A percentile compares a stretch with the other conserved stretches of the same genome.
Conservation (phyloP, 179 eudicot species). For the Heliamphora pulchella region DNA sequence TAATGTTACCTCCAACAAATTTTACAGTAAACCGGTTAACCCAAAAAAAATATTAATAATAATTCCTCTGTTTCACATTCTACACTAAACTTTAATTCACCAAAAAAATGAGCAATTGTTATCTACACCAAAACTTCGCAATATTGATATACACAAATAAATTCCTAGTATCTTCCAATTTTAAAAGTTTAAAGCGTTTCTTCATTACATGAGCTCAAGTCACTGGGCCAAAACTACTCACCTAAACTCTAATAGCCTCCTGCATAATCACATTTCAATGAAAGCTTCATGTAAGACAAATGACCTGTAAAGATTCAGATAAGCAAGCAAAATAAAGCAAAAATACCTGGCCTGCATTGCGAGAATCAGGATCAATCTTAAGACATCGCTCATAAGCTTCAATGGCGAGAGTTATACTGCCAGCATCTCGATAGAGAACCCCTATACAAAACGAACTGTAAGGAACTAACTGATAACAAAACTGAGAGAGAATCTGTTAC, state of each 20-base stretch:
- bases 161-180: too few relatives aligned
- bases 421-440: slow-evolving; percentile 97
- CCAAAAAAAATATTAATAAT: too few relatives aligned
- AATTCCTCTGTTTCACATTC: too few relatives aligned
- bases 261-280: neutral
- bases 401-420: slow-evolving; percentile 80
- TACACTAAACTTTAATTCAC: too few relatives aligned
- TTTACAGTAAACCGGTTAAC: too few relatives aligned
- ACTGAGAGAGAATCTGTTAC: neutral
- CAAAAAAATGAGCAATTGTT: too few relatives aligned
- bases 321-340: neutral
- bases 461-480: neutral
- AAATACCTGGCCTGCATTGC: slow-evolving; percentile 98
- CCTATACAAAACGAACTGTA: slow-evolving; percentile 35
- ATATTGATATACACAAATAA: too few relatives aligned
- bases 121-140: too few relatives aligned
- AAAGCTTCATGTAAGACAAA: slow-evolving; percentile 3
- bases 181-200: neutral
- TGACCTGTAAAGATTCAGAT: neutral
- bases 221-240: neutral
- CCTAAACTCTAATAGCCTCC: neutral
- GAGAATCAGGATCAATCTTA: slow-evolving; percentile 97
- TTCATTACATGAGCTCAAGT: neutral
- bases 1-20: too few relatives aligned
- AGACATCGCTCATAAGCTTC: slow-evolving; percentile 99